Conservation (phyloP, 805 yeast species). For the Myxozyma kluyveri region DNA sequence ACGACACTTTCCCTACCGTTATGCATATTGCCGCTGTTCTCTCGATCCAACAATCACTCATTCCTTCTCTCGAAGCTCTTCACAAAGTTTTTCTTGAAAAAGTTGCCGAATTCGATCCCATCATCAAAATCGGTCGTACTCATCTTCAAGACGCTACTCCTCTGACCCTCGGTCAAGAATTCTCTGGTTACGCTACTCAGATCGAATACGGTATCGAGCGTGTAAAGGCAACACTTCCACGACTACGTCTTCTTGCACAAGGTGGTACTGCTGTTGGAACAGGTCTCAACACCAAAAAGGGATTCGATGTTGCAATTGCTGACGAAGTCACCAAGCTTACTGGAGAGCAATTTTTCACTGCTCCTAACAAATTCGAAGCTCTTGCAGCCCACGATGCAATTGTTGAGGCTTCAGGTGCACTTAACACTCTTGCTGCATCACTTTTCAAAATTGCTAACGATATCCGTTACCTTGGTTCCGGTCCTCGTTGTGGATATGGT, state of each 20-base stretch:
- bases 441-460: constrained; percentile 96
- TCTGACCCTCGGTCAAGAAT: constrained; percentile 95
- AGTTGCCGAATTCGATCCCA: constrained; percentile 77
- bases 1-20: constrained; percentile 98
- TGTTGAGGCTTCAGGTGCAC: constrained; percentile 96
- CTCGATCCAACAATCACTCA: constrained; percentile 69
- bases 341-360: constrained; percentile 85
- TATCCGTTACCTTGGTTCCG: constrained; percentile 96
- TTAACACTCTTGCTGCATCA: constrained; percentile 91
- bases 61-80: constrained; percentile 77
- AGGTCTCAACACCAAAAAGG: constrained; percentile 90
- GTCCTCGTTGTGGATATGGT: constrained; percentile 99
- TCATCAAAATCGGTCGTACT: constrained; percentile 98
- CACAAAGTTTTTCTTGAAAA: constrained; percentile 76
- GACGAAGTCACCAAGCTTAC: constrained; percentile 80
- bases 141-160: constrained; percentile 99
- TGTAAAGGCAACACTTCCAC: constrained; percentile 72
- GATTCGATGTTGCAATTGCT: constrained; percentile 86
- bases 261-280: constrained; percentile 99
- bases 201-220: constrained; percentile 85
- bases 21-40: constrained; percentile 99
- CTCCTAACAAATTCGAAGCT: constrained; percentile 98
- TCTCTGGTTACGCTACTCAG: constrained; percentile 94
- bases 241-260: constrained; percentile 83
- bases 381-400: constrained; percentile 98